Percentiles rank a stretch among this genome's conserved stretches.
Evolutionary conservation across 1,284 basidiomycete genomes (phyloP).

Genomic region (Cutaneotrichosporon sp.): DNA sequence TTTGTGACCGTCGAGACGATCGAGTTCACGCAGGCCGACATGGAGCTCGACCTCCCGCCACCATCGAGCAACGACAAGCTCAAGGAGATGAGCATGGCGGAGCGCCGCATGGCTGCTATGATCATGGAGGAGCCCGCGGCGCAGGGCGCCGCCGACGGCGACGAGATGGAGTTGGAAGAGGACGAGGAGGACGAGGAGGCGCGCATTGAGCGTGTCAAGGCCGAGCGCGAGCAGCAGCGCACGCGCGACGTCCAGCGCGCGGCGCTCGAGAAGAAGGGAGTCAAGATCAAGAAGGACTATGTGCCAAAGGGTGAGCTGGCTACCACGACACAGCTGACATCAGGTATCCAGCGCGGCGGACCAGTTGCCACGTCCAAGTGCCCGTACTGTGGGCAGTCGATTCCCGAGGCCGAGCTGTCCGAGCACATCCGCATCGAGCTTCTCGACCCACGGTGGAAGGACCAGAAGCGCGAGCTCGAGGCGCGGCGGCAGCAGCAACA

Average conservation of each 20-base stretch:
- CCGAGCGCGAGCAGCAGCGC: conserved; percentile 71
- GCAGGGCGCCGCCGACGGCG: conserved; percentile 57
- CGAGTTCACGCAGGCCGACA: conserved; percentile 92
- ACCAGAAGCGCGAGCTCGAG: conserved; percentile 83
- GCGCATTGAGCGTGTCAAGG: conserved; percentile 65
- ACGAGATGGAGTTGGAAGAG: conserved; percentile 60
- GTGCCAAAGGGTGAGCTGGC: conserved; percentile 79
- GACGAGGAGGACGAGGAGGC: conserved; percentile 61
- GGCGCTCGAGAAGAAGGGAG: conserved; percentile 73
- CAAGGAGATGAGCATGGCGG: conserved; percentile 92
- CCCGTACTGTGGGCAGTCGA: conserved; percentile 89
- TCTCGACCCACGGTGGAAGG: conserved; percentile 96
- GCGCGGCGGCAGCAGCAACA: conserved; percentile 85
- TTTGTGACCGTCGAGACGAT: conserved; percentile 99
- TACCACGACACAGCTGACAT: conserved; percentile 39
- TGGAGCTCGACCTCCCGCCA: conserved; percentile 85
- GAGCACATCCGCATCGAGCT: conserved; percentile 99
- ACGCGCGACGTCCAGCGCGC: conserved; percentile 76
- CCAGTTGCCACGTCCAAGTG: conserved; percentile 79
- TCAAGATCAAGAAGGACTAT: conserved; percentile 98
- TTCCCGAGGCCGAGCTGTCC: conserved; percentile 89
- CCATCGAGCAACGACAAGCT: conserved; percentile 94
- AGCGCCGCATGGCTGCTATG: conserved; percentile 98
- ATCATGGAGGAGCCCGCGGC: conserved; percentile 91
- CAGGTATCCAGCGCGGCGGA: conserved; percentile 61